Base-by-base conservation (phyloP, 148 eudicot genomes). In the Fagopyrum esculentum region DNA sequence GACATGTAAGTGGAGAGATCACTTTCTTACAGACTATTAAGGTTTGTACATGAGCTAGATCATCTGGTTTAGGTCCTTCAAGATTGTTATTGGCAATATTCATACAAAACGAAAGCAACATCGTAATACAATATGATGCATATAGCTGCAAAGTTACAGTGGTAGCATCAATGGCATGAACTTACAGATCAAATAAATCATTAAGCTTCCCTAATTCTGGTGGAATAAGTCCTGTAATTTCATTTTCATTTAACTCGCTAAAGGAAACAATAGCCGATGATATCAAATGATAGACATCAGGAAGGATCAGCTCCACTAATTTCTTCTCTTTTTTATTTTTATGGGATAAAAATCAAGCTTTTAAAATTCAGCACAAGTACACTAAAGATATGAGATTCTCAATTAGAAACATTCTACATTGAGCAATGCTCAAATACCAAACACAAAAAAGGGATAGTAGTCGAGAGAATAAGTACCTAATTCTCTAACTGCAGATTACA, bases 171-270 rank as follows among this genome's bases (percentile, higher is more conserved):
- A 71, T 71, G 15, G 11, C 68, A 9, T 29, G 19, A 22, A 80
- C 79, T 80, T 89, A 96, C 99, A 96, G 81, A 83, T 96, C 99
- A 85, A 87, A 96, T 83, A 96, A 85, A 73, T 92, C 95, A 0
- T 90, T 96, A 50, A 96, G 93, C 85, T 87, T 89, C 73, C 99
- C 99, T 63, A 96, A 88, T 85, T 88, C 98, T 16, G 91, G 84
- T 45, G 98, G 99, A 76, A 96, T 90, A 71, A 40, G 86, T 49
- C 93, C 99, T 47, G 83, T 86, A 71, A 96, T 95, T 80, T 76
- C 78, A 81, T 96, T 96, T 75, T 96, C 93, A 80, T 89, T 92
- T 82, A 96, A 73, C 78, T 96, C 99, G 88, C 99, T 96, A 77
- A 46, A 72, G 2, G 0, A 22, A 22, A 22, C 51, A 19, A 35